A percentile compares a stretch with the other conserved stretches of the same genome.
These are phyloP conservation scores for Wickerhamomyces hampshirensis DNA, from an alignment of 805 yeast genomes.

Conservation along the genomic window DNA sequence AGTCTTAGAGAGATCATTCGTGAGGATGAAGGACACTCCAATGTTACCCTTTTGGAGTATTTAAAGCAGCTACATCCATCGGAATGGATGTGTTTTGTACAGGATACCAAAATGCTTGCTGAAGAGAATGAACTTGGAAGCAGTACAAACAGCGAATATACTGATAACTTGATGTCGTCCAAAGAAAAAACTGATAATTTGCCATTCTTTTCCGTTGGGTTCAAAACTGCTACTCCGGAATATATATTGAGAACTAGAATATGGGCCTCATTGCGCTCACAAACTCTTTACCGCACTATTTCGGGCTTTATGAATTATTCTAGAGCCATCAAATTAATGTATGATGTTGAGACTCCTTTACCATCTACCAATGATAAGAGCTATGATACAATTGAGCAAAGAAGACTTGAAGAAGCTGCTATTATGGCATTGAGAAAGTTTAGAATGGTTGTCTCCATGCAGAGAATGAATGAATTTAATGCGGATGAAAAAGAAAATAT, in stretches of 20 bases:
- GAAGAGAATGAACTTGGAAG: constrained; percentile 36
- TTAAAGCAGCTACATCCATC: constrained; percentile 56
- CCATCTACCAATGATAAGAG: constrained; percentile 15
- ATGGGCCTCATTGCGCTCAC: constrained; percentile 74
- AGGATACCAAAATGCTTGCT: constrained; percentile 56
- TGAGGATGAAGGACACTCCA: constrained; percentile 57
- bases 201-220: constrained; percentile 62
- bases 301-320: constrained; percentile 72
- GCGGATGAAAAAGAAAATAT: constrained; percentile 55
- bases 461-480: constrained; percentile 47
- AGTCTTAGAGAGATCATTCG: constrained; percentile 74
- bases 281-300: constrained; percentile 68
- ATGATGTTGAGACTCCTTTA: constrained; percentile 41
- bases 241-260: constrained; percentile 59
- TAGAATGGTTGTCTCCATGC: constrained; percentile 63
- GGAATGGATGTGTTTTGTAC: constrained; percentile 70
- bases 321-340: constrained; percentile 61
- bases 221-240: constrained; percentile 55
- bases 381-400: constrained; percentile 22
- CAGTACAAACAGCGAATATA: constrained; percentile 5
- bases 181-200: constrained; percentile 38
- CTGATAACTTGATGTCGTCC: constrained; percentile 6
- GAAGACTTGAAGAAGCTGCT: constrained; percentile 40
- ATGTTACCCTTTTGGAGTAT: constrained; percentile 64
- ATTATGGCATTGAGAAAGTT: constrained; percentile 59